Evolutionary conservation across 768 basidiomycete genomes (phyloP), one percentile per base, ranked within the genome.

Genomic region (Calocybe gangraenosa): DNA sequence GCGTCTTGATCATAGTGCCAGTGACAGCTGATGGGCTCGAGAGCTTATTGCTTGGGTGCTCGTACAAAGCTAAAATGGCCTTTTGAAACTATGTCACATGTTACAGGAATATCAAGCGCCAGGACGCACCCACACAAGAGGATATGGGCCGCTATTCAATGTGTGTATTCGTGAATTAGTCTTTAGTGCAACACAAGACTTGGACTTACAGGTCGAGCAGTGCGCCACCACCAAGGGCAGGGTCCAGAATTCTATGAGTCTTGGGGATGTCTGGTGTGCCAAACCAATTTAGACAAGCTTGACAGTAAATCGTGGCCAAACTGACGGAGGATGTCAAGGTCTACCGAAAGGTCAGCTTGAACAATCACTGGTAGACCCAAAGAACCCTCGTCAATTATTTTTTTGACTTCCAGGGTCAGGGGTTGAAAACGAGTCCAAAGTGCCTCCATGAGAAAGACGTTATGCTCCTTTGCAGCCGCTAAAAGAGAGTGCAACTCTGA

Each of bases 361-460:
- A 90, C 52, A 5, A 85, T 68, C 2, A 84, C 67, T 14, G 87
- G 83, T 8, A 73, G 66, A 6, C 87, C 88, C 17, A 91, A 68
- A n/a, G 60, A 64, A 4, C 83, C 84, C 44, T 72, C 70, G 40
- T 85, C 79, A 1, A 76, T 71, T 37, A 87, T 64, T 49, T 71
- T 71, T 63, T 84, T 82, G 42, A 90, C 67, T 48, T 85, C 86
- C 14, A 69, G 57, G 8, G 72, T 68, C 48, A 87, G 73, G 10
- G 87, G 86, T 46, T 86, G 82, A 70, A 89, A 90, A 28, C 87
- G 74, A 28, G 90, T 91, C 88, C 90, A 92, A 64, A 92, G 71
- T 0, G 87, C 90, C 65, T 94, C 92, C 91, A 94, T 93, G 56
- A 94, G 79, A 71, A 94, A 94, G 1, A 92, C 74, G 14, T 81